Base-by-base conservation (phyloP, 2,329 filamentous ascomycete species). In the Colletotrichum zoysiae region DNA sequence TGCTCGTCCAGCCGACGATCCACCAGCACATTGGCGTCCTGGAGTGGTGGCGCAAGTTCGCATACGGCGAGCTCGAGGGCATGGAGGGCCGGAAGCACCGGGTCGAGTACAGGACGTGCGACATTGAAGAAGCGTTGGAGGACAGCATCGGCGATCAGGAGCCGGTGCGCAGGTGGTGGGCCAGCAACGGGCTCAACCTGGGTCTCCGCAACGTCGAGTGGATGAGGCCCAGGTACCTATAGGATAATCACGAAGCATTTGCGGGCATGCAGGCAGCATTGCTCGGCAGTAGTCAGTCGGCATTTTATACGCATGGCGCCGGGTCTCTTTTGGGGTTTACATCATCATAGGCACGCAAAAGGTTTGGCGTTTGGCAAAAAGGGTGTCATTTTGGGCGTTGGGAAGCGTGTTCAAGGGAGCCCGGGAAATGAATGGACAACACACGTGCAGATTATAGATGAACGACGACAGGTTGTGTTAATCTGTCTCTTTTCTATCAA, bases 61-160 rank as follows among this genome's bases (percentile, higher is more conserved):
- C 88, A 9, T 83, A 87, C 65, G 86, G 88, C 60, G 84, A 87
- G 76, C 82, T 88, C 42, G 84, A 84, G 0, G 86, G 84, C 51
- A 89, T 86, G 87, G 82, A 85, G 51, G 87, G 87, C 20, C 82
- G 85, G 42, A 84, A 84, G 74, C 86, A 95, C 76, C 88, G 89
- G 64, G 95, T 98, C 35, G 94, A 97, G 81, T 98, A 97, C 82
- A 95, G 95, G 80, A 97, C 94, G 1, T 97, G 95, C 80, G 95
- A 97, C 80, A 96, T 98, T 73, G 95, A 98, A 80, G 95, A 98
- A 82, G 95, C 95, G 0, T 86, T 98, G 50, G 95, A 98, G 79
- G 95, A 97, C 79, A 93, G 94, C 30, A 89, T 95, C 61, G 89
- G 88, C 11, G 91, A 92, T 66, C 92, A 94, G 74, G 89, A 91